Percentiles rank a stretch among this genome's conserved stretches.
These are phyloP conservation scores for Phytophthora pinifolia DNA, from an alignment of 352 stramenopile species.

Conservation along the genomic window DNA sequence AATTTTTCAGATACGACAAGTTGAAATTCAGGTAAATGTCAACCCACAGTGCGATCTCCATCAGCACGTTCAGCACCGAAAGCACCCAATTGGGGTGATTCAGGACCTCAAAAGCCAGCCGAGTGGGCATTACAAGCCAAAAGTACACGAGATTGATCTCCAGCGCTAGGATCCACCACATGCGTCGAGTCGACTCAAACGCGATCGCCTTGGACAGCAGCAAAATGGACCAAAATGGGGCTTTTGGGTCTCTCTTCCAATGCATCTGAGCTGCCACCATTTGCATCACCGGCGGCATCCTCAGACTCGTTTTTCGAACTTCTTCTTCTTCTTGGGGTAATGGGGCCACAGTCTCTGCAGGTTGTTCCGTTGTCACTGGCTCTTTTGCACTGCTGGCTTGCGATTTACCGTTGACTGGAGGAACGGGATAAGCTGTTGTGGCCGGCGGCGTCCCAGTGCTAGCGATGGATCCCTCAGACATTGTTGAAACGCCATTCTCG, in stretches of 20 bases:
- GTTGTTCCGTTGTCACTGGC: constrained; percentile 6
- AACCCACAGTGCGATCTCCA: constrained; percentile 43
- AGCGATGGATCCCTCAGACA: background rate
- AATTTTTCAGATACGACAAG: constrained; percentile 45
- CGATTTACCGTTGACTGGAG: background rate
- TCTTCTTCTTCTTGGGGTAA: background rate
- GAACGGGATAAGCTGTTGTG: background rate
- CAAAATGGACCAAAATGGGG: constrained; percentile 31
- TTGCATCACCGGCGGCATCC: constrained; percentile 26
- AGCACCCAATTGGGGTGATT: constrained; percentile 34
- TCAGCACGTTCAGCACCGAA: constrained; percentile 32
- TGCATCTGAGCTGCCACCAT: constrained; percentile 18
- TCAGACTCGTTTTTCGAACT: constrained; percentile 22
- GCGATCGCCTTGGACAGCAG: constrained; percentile 45
- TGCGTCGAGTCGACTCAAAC: constrained; percentile 32
- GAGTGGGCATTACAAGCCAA: constrained; percentile 52
- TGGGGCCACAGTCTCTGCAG: background rate
- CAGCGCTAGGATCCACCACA: constrained; percentile 54
- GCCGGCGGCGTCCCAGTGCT: too few relatives aligned
- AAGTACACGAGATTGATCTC: constrained; percentile 55
- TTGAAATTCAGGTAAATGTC: constrained; percentile 66
- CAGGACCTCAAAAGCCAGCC: constrained; percentile 40
- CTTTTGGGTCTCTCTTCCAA: constrained; percentile 17
- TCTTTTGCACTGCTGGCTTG: constrained; percentile 2
- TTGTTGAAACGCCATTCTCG: background rate